phyloP scores from a whole-genome alignment of 192 early-diverging fungal species.

The Spinellus fusiger region DNA sequence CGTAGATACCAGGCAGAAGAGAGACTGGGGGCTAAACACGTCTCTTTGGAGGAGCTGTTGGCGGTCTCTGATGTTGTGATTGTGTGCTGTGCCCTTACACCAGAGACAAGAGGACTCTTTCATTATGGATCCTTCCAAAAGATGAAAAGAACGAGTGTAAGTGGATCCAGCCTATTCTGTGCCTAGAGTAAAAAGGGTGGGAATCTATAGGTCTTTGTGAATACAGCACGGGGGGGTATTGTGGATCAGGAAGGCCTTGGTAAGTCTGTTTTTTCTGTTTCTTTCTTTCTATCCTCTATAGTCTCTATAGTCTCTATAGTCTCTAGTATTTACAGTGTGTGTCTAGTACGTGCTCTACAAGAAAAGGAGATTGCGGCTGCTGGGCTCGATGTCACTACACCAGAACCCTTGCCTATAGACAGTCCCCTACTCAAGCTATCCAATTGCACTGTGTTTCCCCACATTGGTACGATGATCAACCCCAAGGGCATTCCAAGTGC shows the following conservation, averaged over 20 bases:
- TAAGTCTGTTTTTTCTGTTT: not conserved
- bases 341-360: conserved; percentile 56
- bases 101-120: conserved; percentile 70
- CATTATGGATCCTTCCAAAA: conserved; percentile 51
- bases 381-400: conserved; percentile 84
- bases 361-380: conserved; percentile 53
- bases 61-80: conserved; percentile 63
- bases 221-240: conserved; percentile 74
- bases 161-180: not conserved
- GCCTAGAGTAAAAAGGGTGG: not conserved
- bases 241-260: conserved; percentile 63
- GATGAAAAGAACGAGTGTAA: conserved; percentile 62
- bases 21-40: conserved; percentile 42
- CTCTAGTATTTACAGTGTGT: not conserved
- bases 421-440: conserved; percentile 54
- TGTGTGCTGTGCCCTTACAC: conserved; percentile 68
- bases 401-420: conserved; percentile 69
- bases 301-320: not conserved
- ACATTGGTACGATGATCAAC: conserved; percentile 55
- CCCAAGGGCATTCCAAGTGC: too few relatives aligned
- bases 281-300: not conserved
- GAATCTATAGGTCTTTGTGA: conserved; percentile 61
- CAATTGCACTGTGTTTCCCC: conserved; percentile 74
- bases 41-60: conserved; percentile 56
- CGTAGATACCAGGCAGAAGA: conserved; percentile 42